phyloP scores from a whole-genome alignment of 768 basidiomycete species.

The Mycena belliarum region DNA sequence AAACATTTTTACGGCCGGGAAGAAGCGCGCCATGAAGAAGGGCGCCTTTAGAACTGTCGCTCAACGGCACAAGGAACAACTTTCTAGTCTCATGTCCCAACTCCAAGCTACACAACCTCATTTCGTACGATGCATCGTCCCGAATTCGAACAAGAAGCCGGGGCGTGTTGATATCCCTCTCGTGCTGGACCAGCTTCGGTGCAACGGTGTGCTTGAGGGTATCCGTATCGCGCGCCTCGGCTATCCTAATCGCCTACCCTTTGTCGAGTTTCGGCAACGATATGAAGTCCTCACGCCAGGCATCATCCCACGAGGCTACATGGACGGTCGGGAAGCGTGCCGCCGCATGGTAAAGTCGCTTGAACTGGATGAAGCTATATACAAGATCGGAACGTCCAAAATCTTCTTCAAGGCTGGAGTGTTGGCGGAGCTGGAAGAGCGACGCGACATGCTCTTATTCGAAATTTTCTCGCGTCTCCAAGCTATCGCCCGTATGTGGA shows the following conservation, averaged over 20 bases:
- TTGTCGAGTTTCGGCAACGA: conserved; percentile 95
- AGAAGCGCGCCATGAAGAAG: conserved; percentile 83
- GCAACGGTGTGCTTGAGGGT: conserved; percentile 98
- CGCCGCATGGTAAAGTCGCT: conserved; percentile 87
- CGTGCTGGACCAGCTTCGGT: conserved; percentile 93
- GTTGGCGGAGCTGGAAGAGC: conserved; percentile 92
- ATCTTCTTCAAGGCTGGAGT: conserved; percentile 99
- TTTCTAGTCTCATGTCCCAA: conserved; percentile 88
- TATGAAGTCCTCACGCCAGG: conserved; percentile 96
- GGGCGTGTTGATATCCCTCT: conserved; percentile 91
- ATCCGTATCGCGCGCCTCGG: conserved; percentile 97
- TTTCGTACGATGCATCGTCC: conserved; percentile 97
- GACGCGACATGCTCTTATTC: conserved; percentile 82
- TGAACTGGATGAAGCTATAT: conserved; percentile 81
- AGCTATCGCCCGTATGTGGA: conserved; percentile 82
- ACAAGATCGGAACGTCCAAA: conserved; percentile 94
- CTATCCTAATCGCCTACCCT: conserved; percentile 95
- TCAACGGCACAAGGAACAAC: conserved; percentile 95
- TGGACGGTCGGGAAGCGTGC: conserved; percentile 96
- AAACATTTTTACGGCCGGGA: conserved; percentile 49
- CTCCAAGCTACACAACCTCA: conserved; percentile 94
- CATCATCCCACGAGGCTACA: conserved; percentile 91
- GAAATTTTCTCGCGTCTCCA: conserved; percentile 90
- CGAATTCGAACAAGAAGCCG: conserved; percentile 89
- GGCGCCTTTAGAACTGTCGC: conserved; percentile 96